Percentiles rank a stretch among this genome's conserved stretches.
These are phyloP conservation scores for Cornus florida DNA, from an alignment of 148 eudicot genomes.

Conservation along the genomic window DNA sequence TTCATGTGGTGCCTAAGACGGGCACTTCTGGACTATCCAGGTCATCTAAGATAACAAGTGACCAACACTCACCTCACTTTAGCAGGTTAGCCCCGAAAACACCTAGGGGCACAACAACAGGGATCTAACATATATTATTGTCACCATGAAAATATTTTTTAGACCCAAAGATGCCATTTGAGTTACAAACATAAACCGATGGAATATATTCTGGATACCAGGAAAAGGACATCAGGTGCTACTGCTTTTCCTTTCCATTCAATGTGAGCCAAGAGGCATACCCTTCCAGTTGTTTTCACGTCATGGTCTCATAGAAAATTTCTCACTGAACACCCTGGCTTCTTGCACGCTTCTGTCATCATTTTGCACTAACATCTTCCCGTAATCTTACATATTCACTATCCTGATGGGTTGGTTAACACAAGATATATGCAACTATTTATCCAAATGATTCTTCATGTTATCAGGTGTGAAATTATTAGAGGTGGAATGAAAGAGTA, in stretches of 20 bases:
- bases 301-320: background rate
- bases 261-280: background rate
- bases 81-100: background rate
- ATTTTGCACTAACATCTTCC: background rate
- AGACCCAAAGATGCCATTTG: background rate
- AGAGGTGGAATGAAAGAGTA: constrained; percentile 93
- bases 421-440: background rate
- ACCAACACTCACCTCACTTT: background rate
- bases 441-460: background rate
- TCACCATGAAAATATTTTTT: background rate
- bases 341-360: background rate
- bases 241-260: background rate
- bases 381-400: background rate
- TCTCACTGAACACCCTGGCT: background rate
- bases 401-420: background rate
- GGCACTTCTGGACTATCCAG: background rate
- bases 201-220: background rate
- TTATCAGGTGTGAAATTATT: constrained; percentile 80
- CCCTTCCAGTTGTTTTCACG: background rate
- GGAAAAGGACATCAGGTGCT: background rate
- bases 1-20: background rate
- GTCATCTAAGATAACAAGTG: background rate
- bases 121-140: background rate
- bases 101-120: background rate
- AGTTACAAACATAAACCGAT: background rate